phyloP scores from a whole-genome alignment of 805 yeast species.

The Barnettozyma siamensis region DNA sequence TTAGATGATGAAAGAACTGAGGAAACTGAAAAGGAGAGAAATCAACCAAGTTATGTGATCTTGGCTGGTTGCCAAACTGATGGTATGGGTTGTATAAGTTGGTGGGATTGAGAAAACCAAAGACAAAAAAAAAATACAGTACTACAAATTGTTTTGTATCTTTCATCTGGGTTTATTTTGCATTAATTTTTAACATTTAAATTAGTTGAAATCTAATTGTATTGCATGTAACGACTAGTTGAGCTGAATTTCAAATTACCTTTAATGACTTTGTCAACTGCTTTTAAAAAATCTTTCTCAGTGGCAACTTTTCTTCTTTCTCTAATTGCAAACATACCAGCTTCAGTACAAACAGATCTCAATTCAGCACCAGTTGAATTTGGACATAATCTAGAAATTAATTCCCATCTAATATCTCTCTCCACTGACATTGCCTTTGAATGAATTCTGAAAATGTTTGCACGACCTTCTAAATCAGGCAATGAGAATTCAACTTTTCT shows the following conservation, averaged over 20 bases:
- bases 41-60: conserved; percentile 75
- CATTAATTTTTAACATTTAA: conserved; percentile 1
- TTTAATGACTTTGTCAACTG: conserved; percentile 97
- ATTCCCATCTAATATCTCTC: conserved; percentile 97
- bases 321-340: conserved; percentile 99
- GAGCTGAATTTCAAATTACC: conserved; percentile 97
- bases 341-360: conserved; percentile 98
- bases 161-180: background rate
- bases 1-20: conserved; percentile 22
- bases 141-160: background rate
- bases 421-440: conserved; percentile 97
- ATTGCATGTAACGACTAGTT: conserved; percentile 98
- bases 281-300: conserved; percentile 95
- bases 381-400: conserved; percentile 95
- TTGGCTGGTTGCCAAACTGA: conserved; percentile 90
- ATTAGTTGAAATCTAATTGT: conserved; percentile 47
- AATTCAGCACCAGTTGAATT: conserved; percentile 98
- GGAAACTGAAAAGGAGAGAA: conserved; percentile 30
- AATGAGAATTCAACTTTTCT: conserved; percentile 95
- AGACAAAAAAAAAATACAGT: too few species aligned
- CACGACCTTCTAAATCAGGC: conserved; percentile 97
- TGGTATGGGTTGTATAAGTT: conserved; percentile 92
- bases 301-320: conserved; percentile 98
- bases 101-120: conserved; percentile 98
- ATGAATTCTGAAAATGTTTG: conserved; percentile 95